These are phyloP conservation scores for Fusarium decemcellulare DNA, from an alignment of 2,329 filamentous ascomycete genomes.

Conservation along the genomic window DNA sequence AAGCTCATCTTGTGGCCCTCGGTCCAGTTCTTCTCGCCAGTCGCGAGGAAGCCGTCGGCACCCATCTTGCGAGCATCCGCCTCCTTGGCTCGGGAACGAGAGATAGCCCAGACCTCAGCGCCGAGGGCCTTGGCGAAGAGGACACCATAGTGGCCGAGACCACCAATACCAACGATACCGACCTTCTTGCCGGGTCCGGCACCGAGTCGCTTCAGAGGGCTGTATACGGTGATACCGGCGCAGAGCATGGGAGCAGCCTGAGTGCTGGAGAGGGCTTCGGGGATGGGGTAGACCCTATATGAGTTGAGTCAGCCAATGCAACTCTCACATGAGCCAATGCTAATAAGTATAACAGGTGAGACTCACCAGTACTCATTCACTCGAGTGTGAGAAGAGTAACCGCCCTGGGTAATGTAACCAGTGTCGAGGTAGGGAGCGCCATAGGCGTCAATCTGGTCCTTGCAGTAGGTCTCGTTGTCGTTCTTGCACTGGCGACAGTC, in stretches of 20 bases:
- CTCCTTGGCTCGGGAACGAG: conserved; percentile 72
- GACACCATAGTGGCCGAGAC: conserved; percentile 79
- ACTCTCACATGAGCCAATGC: background rate
- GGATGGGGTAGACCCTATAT: conserved; percentile 78
- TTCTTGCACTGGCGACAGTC: conserved; percentile 57
- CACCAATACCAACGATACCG: conserved; percentile 80
- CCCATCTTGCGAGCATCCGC: conserved; percentile 71
- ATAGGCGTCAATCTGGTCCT: conserved; percentile 63
- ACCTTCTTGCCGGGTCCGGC: conserved; percentile 85
- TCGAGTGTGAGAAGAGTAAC: conserved; percentile 57
- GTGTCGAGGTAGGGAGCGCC: conserved; percentile 63
- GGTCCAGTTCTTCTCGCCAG: conserved; percentile 70
- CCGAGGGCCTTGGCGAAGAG: conserved; percentile 78
- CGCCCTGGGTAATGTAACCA: conserved; percentile 73
- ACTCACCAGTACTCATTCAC: conserved; percentile 61
- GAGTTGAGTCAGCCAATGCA: conserved; percentile 14
- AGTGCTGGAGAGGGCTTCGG: conserved; percentile 74
- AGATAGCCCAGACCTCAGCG: conserved; percentile 74
- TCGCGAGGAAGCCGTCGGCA: conserved; percentile 72
- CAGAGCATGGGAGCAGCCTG: conserved; percentile 87
- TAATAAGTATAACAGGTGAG: conserved; percentile 36
- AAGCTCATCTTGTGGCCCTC: conserved; percentile 73
- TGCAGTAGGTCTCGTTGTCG: conserved; percentile 59
- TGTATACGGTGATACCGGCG: conserved; percentile 86
- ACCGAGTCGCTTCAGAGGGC: conserved; percentile 82